Evolutionary conservation across 2,329 filamentous ascomycete genomes (phyloP).

Genomic region (Sporothrix pseudoabietina): DNA sequence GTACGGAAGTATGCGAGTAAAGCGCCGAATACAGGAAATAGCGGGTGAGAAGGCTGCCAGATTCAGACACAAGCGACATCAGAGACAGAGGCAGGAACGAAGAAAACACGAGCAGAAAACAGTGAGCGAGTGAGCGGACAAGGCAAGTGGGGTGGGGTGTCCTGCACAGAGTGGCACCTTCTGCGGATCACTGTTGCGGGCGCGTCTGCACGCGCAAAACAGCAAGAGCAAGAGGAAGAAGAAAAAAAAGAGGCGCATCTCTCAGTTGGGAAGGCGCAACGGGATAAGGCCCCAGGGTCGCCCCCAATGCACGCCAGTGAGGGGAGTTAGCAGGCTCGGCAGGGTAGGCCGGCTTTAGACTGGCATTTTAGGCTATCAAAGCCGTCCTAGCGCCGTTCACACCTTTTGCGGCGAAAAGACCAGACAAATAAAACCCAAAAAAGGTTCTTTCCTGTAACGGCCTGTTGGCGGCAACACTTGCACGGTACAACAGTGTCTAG

Average conservation of each 20-base stretch:
- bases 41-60: conserved; percentile 1
- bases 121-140: not conserved
- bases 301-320: conserved; percentile 2
- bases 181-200: conserved; percentile 12
- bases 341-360: conserved; percentile 21
- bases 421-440: not conserved
- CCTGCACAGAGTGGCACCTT: conserved; percentile 13
- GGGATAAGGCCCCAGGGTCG: not conserved
- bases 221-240: not conserved
- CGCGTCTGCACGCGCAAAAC: not conserved
- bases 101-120: not conserved
- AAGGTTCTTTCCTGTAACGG: not conserved
- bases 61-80: not conserved
- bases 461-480: not conserved
- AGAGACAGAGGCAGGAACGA: not conserved
- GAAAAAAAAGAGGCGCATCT: not conserved
- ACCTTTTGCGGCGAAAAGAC: not conserved
- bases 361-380: conserved; percentile 23
- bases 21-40: conserved; percentile 16
- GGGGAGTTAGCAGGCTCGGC: not conserved
- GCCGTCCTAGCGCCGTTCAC: not conserved
- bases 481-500: not conserved
- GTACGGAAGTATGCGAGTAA: not conserved
- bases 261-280: conserved; percentile 23
- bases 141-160: conserved; percentile 10